Evolutionary conservation across 805 yeast species (phyloP).

Genomic region (Yarrowia keelungensis): DNA sequence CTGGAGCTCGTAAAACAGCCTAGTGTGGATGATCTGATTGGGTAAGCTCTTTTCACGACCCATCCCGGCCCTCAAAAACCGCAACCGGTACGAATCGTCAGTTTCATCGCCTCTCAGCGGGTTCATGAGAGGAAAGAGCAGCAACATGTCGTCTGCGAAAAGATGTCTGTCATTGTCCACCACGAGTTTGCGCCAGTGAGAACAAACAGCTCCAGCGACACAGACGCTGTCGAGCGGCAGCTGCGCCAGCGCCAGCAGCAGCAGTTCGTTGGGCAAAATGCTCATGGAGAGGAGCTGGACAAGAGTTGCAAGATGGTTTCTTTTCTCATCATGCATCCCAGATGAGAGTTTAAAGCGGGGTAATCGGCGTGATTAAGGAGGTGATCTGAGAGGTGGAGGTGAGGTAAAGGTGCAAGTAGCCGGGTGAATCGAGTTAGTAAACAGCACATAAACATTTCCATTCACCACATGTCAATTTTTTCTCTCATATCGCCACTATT

Average conservation of each 20-base stretch:
- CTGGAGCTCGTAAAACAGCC: constrained; percentile 17
- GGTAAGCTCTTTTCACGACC: neutral
- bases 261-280: constrained; percentile 22
- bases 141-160: constrained; percentile 1
- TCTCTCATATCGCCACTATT: no score
- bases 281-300: constrained; percentile 1
- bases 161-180: constrained; percentile 15
- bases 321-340: neutral
- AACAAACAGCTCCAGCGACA: constrained; percentile 2
- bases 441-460: no score
- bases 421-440: no score
- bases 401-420: fast-evolving
- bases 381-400: no score
- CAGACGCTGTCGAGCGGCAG: constrained; percentile 9
- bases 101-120: neutral
- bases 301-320: no score
- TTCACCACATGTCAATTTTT: no score
- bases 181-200: constrained; percentile 12
- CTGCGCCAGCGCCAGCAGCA: constrained; percentile 26
- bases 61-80: constrained; percentile 5
- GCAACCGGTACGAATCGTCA: constrained; percentile 1
- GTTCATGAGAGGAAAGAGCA: constrained; percentile 19
- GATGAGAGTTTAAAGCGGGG: constrained; percentile 33
- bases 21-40: constrained; percentile 23
- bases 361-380: neutral